Percentiles rank a stretch among this genome's conserved stretches.
phyloP scores from a whole-genome alignment of 139 green algal genomes.

The Raphidocelis subcapitata region DNA sequence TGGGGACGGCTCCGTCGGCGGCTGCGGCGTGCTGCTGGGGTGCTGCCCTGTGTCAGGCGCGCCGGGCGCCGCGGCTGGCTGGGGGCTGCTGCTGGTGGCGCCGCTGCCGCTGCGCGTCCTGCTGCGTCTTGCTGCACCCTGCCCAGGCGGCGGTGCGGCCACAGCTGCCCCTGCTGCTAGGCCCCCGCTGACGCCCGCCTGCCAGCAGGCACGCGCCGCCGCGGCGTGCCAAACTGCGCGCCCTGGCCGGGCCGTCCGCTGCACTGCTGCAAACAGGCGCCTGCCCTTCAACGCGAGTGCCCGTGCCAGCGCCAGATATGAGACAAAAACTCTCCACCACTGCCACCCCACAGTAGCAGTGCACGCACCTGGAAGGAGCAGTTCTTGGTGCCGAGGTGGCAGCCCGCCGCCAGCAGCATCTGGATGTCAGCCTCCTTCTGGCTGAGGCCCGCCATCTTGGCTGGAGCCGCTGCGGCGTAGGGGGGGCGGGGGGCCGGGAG shows the following conservation, averaged over 20 bases:
- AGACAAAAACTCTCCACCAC: not conserved
- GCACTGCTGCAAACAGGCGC: too few species aligned
- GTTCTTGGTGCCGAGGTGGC: conserved; percentile 92
- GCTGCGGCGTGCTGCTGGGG: not conserved
- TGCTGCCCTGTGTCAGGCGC: not conserved
- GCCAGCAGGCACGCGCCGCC: too few species aligned
- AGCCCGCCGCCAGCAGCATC: conserved; percentile 88
- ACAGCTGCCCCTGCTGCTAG: too few species aligned
- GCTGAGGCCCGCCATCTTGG: conserved; percentile 74
- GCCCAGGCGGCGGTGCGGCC: too few species aligned
- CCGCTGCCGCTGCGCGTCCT: too few species aligned
- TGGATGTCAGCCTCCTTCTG: conserved; percentile 85
- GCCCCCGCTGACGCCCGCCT: too few species aligned
- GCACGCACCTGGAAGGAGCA: conserved; percentile 55
- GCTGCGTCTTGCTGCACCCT: too few species aligned
- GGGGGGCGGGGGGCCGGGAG: conserved; percentile 14
- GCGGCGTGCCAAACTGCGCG: too few species aligned
- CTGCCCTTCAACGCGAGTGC: conserved; percentile 13
- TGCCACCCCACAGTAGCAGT: conserved; percentile 5
- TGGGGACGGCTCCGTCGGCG: not conserved
- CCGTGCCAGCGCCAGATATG: not conserved
- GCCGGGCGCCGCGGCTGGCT: not conserved
- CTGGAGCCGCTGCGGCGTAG: conserved; percentile 14
- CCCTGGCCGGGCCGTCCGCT: too few species aligned
- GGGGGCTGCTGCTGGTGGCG: too few species aligned